These are phyloP conservation scores for Senna siamea DNA, from an alignment of 306 rosid species.

Conservation along the genomic window DNA sequence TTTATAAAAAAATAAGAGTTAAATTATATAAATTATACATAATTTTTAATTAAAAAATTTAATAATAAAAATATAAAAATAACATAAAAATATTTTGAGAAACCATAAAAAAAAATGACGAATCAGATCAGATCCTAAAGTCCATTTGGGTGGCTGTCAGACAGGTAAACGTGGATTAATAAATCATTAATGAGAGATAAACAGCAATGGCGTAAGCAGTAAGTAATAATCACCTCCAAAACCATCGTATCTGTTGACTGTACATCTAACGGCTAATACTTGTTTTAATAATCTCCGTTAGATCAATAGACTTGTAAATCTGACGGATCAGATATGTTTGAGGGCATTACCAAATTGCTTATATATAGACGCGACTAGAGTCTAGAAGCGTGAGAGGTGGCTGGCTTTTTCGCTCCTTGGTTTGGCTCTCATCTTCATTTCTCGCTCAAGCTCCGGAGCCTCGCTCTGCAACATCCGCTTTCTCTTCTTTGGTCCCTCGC, in stretches of 20 bases:
- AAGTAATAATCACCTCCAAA: background rate
- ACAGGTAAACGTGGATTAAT: background rate
- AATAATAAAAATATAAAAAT: too few relatives aligned
- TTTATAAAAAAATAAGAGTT: too few relatives aligned
- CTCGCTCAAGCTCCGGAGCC: background rate
- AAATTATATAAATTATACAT: too few relatives aligned
- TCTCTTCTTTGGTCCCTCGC: background rate
- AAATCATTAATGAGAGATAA: background rate
- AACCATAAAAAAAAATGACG: too few relatives aligned
- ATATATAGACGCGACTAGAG: background rate
- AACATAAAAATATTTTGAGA: too few relatives aligned
- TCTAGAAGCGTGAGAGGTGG: background rate
- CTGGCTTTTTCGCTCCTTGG: conserved; percentile 4
- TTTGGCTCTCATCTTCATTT: background rate
- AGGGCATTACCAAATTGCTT: background rate
- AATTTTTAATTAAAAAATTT: too few relatives aligned
- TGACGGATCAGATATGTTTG: background rate
- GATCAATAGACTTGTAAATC: background rate
- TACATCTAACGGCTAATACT: conserved; percentile 1
- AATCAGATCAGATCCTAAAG: too few relatives aligned
- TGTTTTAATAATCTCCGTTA: background rate
- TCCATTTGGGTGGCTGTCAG: background rate
- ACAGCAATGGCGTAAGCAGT: background rate
- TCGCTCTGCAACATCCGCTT: background rate
- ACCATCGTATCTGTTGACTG: background rate